Percentiles rank a stretch among this genome's conserved stretches.
phyloP scores from a whole-genome alignment of 2,329 filamentous ascomycete genomes.

The Epichloe uncinata region DNA sequence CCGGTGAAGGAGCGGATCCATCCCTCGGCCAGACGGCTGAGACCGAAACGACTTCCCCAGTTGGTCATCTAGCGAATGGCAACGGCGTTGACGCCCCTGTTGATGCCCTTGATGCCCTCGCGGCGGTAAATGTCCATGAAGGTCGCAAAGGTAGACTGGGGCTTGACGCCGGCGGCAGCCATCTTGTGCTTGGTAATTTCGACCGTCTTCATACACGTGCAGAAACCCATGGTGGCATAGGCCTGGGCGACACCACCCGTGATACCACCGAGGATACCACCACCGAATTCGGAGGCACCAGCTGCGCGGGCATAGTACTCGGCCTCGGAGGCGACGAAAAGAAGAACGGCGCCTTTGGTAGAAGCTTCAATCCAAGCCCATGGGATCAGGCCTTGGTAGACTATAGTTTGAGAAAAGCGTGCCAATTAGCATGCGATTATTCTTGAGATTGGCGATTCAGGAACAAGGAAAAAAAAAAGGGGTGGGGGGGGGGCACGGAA shows the following conservation, averaged over 20 bases:
- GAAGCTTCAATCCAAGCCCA: constrained; percentile 99
- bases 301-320: constrained; percentile 82
- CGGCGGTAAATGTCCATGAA: constrained; percentile 95
- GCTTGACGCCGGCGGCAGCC: constrained; percentile 67
- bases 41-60: constrained; percentile 93
- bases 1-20: constrained; percentile 66
- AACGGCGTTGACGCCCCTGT: constrained; percentile 96
- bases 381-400: constrained; percentile 98
- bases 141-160: constrained; percentile 81
- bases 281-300: constrained; percentile 75
- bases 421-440: constrained; percentile 6
- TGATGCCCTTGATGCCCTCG: constrained; percentile 91
- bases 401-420: constrained; percentile 49
- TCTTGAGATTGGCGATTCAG: not conserved
- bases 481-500: constrained; percentile 3
- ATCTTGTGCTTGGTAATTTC: constrained; percentile 99
- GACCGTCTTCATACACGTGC: constrained; percentile 99
- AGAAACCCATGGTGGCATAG: constrained; percentile 99
- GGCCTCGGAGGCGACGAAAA: constrained; percentile 97
- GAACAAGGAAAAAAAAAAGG: not conserved
- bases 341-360: constrained; percentile 95
- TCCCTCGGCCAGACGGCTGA: constrained; percentile 81
- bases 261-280: constrained; percentile 85
- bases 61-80: constrained; percentile 99
- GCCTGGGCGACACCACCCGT: constrained; percentile 91